phyloP scores from a whole-genome alignment of 345 rosid species.

The Bruguiera parviflora region DNA sequence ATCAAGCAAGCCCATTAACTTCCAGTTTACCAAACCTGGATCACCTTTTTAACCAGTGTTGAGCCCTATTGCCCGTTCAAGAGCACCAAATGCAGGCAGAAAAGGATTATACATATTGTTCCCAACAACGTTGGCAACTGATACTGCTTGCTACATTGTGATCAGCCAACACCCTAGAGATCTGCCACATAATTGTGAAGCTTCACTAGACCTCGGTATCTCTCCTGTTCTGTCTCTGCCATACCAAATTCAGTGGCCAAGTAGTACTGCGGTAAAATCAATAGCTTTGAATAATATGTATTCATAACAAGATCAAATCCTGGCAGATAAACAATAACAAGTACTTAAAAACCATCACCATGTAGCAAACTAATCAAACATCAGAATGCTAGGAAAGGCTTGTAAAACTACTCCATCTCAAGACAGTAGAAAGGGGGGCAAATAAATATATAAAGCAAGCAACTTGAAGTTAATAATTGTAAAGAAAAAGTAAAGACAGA shows the following conservation, averaged over 20 bases:
- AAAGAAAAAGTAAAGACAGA: conserved; percentile 15
- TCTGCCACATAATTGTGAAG: conserved; percentile 1
- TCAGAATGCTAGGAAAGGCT: conserved; percentile 13
- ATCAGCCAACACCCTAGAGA: conserved; percentile 7
- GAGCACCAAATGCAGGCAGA: conserved; percentile 16
- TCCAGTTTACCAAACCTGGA: conserved; percentile 18
- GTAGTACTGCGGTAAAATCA: not conserved
- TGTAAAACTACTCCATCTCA: conserved; percentile 16
- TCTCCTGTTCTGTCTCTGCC: conserved; percentile 1
- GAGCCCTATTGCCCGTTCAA: conserved; percentile 22
- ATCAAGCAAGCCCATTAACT: conserved; percentile 11
- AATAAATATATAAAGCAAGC: conserved; percentile 1
- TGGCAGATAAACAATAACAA: not conserved
- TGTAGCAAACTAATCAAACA: conserved; percentile 6
- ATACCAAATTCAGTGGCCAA: not conserved
- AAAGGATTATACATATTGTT: conserved; percentile 14
- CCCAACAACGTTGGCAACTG: conserved; percentile 11
- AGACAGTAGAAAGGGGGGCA: conserved; percentile 10
- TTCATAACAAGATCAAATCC: conserved; percentile 1
- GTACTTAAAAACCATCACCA: not conserved
- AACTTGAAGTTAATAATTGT: conserved; percentile 18
- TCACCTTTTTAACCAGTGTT: not conserved
- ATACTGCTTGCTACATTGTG: not conserved
- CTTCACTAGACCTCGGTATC: conserved; percentile 5
- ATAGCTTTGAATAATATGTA: too few relatives aligned